A percentile compares a stretch with the other conserved stretches of the same genome.
Conservation (phyloP, 2,329 filamentous ascomycete genomes). For the Xylariaceae sp. region DNA sequence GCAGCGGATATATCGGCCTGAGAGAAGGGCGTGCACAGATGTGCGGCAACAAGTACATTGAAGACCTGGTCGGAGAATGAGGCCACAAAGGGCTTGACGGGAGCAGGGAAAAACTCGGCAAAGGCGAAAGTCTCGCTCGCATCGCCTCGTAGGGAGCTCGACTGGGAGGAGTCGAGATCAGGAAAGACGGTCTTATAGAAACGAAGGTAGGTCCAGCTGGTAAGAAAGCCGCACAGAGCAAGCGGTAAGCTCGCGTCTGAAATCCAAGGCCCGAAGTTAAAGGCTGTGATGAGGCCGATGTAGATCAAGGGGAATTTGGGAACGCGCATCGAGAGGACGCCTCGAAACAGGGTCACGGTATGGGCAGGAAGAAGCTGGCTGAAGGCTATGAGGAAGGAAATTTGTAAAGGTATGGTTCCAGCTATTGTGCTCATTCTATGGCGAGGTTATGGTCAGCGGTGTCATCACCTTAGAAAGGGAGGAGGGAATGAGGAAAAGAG, state of each 20-base stretch:
- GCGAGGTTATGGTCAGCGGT: constrained; percentile 16
- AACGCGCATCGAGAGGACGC: constrained; percentile 83
- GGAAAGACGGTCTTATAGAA: constrained; percentile 82
- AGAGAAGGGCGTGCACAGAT: constrained; percentile 81
- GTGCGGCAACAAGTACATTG: constrained; percentile 67
- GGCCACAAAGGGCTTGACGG: constrained; percentile 72
- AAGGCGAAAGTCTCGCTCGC: constrained; percentile 96
- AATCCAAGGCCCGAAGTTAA: constrained; percentile 54
- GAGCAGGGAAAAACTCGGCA: constrained; percentile 88
- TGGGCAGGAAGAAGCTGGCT: constrained; percentile 97
- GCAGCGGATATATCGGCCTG: constrained; percentile 73
- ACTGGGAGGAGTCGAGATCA: constrained; percentile 61
- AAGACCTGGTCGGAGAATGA: constrained; percentile 73
- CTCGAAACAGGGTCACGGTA: constrained; percentile 89
- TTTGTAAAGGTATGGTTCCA: constrained; percentile 84
- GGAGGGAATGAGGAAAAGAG: not conserved
- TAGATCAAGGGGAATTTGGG: constrained; percentile 66
- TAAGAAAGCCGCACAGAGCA: constrained; percentile 75
- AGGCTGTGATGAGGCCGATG: constrained; percentile 68
- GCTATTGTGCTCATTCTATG: constrained; percentile 73
- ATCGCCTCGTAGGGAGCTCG: constrained; percentile 71
- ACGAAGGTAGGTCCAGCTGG: constrained; percentile 91
- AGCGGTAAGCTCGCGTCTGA: constrained; percentile 75
- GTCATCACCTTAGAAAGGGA: not conserved
- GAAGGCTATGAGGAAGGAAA: constrained; percentile 91